phyloP scores from a whole-genome alignment of 139 green algal genomes.

The Zygnema circumcarinatum region DNA sequence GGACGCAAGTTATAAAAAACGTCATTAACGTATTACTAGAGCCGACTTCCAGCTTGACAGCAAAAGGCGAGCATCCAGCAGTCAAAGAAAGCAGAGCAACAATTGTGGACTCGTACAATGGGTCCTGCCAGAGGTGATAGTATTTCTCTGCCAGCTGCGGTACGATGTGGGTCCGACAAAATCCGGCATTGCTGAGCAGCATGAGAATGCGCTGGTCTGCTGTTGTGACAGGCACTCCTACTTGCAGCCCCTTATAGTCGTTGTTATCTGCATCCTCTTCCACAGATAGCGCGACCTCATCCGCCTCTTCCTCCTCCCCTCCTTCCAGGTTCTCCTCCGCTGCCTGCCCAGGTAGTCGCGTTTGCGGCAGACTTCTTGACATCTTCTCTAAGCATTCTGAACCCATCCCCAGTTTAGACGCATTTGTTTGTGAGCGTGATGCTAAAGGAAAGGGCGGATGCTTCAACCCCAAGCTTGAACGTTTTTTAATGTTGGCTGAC shows the following conservation, averaged over 20 bases:
- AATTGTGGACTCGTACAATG: too few relatives aligned
- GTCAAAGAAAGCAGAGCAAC: too few relatives aligned
- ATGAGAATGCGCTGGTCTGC: conserved; percentile 49
- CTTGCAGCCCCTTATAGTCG: conserved; percentile 31
- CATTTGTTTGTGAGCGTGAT: not conserved
- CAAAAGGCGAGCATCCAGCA: too few relatives aligned
- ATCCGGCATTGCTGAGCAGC: conserved; percentile 52
- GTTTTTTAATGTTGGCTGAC: too few relatives aligned
- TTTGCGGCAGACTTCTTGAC: conserved; percentile 12
- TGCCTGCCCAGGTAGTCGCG: not conserved
- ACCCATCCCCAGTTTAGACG: not conserved
- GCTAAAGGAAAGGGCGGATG: not conserved
- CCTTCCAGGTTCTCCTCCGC: conserved; percentile 1
- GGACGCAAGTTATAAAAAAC: too few relatives aligned
- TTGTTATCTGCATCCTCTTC: not conserved
- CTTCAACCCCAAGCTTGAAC: too few relatives aligned
- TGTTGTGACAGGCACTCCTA: conserved; percentile 34
- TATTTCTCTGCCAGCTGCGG: conserved; percentile 39
- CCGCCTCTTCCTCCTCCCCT: not conserved
- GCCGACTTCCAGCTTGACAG: too few relatives aligned
- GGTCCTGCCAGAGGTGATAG: conserved; percentile 39
- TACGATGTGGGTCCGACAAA: conserved; percentile 24
- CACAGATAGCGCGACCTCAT: not conserved
- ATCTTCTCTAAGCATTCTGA: conserved; percentile 39
- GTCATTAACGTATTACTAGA: too few relatives aligned